Base-by-base conservation (phyloP, 352 stramenopile genomes). In the Globisporangium apiculatum region DNA sequence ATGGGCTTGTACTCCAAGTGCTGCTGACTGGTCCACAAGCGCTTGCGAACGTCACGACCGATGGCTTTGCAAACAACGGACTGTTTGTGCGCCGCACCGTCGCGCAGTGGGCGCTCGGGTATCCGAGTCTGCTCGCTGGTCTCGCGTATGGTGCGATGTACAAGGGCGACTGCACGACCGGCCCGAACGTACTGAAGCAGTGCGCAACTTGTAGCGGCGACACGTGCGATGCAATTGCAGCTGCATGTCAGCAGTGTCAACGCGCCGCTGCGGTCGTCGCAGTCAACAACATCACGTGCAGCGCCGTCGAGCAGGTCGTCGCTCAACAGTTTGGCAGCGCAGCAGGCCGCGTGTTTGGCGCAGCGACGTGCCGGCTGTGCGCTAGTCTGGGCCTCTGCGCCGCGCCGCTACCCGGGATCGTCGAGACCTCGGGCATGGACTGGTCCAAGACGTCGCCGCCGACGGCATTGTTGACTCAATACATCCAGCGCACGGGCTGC, bases 1-100 rank as follows among this genome's bases (percentile, higher is more conserved):
- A 31, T 31, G 24, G 24, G 1, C 24, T 31, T 31, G 24, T 31
- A 31, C 24, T 31, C 24, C 24, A 31, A 31, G 42, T 48, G 5
- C 65, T 55, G 11, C 60, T 70, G 17, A 46, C 7, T 0, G 70
- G 73, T 0, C 66, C 66, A 5, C 48, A 56, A 15, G 62, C 63
- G 35, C 73, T 91, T 43, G 58, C 48, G n/a, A 60, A 67, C 36
- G 50, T 91, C 41, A 68, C 77, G 9, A 64, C 88, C 53, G 62
- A 66, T 15, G 79, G 77, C 38, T 91, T 91, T 49, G 79, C 71
- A 31, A 89, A 87, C 66, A 91, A 91, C 62, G 82, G 82, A 0
- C 49, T 91, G 11, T 89, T 91, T 57, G 79, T 67, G 37, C 69
- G 65, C 46, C 82, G 76, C 51, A 71, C 69, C 36, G 71, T 86